Percentiles rank a stretch among this genome's conserved stretches.
These are phyloP conservation scores for Lichtheimia corymbifera DNA, from an alignment of 371 early-diverging fungal genomes.

Conservation along the genomic window DNA sequence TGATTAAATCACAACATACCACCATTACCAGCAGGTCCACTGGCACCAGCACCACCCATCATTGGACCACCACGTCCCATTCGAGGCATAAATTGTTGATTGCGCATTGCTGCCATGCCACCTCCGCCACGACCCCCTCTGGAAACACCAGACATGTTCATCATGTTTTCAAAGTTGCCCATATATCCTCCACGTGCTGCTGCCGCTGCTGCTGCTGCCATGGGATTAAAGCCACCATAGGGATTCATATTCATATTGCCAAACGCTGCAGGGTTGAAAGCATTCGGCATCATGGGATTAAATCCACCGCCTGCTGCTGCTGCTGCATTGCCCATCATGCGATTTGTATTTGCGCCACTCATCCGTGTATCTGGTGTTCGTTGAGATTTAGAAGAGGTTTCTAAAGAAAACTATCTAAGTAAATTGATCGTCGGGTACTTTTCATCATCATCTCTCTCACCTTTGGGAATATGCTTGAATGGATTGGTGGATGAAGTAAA, in stretches of 20 bases:
- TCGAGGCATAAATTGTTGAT: constrained; percentile 25
- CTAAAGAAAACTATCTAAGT: constrained; percentile 9
- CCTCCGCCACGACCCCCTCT: constrained; percentile 20
- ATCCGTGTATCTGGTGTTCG: constrained; percentile 14
- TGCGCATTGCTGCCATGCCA: constrained; percentile 25
- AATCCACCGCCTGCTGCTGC: constrained; percentile 17
- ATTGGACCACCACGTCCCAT: constrained; percentile 30
- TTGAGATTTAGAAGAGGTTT: constrained; percentile 32
- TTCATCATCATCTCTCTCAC: constrained; percentile 16
- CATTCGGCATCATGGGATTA: constrained; percentile 11
- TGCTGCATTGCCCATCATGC: constrained; percentile 17
- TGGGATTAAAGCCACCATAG: constrained; percentile 32
- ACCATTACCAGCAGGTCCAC: constrained; percentile 27
- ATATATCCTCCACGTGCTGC: constrained; percentile 32
- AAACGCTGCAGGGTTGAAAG: no score
- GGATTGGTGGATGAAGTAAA: constrained; percentile 46
- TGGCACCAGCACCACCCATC: constrained; percentile 16
- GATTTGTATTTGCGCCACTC: constrained; percentile 10
- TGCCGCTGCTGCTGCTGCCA: constrained; percentile 19
- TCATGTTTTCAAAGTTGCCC: constrained; percentile 36
- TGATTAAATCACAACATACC: constrained; percentile 9
- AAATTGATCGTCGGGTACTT: no score
- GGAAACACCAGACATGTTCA: constrained; percentile 32
- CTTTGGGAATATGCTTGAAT: constrained; percentile 53
- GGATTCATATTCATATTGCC: constrained; percentile 19